Evolutionary conservation across 345 rosid species (phyloP), one percentile per base, ranked within the genome.

Genomic region (Pistacia atlantica): DNA sequence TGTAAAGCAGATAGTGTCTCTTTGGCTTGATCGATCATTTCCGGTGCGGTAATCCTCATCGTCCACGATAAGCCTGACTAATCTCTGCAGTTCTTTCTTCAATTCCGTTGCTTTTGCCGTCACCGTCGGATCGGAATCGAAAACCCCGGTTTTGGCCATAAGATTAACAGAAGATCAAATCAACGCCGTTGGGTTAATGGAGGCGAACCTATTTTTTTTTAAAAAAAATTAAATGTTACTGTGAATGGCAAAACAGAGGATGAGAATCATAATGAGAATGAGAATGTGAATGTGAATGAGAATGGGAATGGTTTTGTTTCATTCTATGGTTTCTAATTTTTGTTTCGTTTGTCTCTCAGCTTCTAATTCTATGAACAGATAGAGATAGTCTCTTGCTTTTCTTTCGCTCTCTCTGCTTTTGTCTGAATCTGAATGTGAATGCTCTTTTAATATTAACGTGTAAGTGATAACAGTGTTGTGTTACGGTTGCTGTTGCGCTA

Each of bases 111-210:
- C 91, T 65, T 82, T 89, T 5, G 89, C 87, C 83, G 74, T 85
- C 67, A 61, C 88, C 73, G 93, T 79, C 62, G 90, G 92, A 86
- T 91, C 97, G 76, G 90, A 90, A 76, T 84, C 84, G 79, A 80
- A 75, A 61, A 84, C 80, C 62, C 84, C 91, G 8, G 92, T 86
- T 81, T 89, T 89, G 65, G 96, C 96, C 96, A 91, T 91, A 61
- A 45, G 65, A 62, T 77, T 73, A 61, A 35, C 59, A 74, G 71
- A 42, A 42, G 8, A 72, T 37, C 55, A 33, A 71, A 65, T 42
- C 71, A 58, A 78, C 69, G 66, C 58, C 51, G 65, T 42, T 33
- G 70, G 84, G 25, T 52, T 48, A 16, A 54, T n/a, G 57, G 18
- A 54, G 57, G 18, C 31, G 2, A 13, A 18, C 4, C 4, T 10